phyloP scores from a whole-genome alignment of 331 rosid species.

The Quercus lobata region DNA sequence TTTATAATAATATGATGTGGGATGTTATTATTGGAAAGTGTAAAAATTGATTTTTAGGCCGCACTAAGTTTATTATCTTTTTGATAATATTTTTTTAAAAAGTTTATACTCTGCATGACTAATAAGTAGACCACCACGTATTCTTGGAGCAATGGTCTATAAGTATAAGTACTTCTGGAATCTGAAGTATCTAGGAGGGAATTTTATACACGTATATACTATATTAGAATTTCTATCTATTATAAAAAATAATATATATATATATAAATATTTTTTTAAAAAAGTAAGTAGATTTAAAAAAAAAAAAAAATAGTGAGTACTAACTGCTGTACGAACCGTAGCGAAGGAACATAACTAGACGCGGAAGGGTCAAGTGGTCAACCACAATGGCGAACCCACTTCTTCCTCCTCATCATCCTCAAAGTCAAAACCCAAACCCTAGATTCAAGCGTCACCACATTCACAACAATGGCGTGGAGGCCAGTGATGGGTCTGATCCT shows the following conservation, averaged over 20 bases:
- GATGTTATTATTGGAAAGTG: too few relatives aligned
- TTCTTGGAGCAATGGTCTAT: fast-evolving
- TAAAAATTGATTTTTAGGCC: too few relatives aligned
- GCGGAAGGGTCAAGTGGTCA: neutral
- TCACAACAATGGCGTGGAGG: slow-evolving; percentile 32
- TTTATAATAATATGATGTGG: too few relatives aligned
- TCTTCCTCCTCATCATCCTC: neutral
- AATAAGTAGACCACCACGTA: fast-evolving
- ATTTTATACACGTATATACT: fast-evolving
- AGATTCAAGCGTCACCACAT: neutral
- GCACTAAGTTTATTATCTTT: too few relatives aligned
- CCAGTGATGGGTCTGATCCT: slow-evolving; percentile 24
- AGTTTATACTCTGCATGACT: too few relatives aligned
- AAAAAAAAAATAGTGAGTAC: neutral
- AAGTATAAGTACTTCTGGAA: fast-evolving
- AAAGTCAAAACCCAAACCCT: neutral
- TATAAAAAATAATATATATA: too few relatives aligned
- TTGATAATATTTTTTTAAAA: fast-evolving
- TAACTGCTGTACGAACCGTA: too few relatives aligned
- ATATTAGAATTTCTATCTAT: too few relatives aligned
- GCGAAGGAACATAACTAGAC: too few relatives aligned
- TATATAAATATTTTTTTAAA: neutral
- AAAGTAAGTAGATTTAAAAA: neutral
- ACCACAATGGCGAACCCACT: neutral
- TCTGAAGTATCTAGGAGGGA: fast-evolving